phyloP scores from a whole-genome alignment of 768 basidiomycete species.

The Rickenella mellea region DNA sequence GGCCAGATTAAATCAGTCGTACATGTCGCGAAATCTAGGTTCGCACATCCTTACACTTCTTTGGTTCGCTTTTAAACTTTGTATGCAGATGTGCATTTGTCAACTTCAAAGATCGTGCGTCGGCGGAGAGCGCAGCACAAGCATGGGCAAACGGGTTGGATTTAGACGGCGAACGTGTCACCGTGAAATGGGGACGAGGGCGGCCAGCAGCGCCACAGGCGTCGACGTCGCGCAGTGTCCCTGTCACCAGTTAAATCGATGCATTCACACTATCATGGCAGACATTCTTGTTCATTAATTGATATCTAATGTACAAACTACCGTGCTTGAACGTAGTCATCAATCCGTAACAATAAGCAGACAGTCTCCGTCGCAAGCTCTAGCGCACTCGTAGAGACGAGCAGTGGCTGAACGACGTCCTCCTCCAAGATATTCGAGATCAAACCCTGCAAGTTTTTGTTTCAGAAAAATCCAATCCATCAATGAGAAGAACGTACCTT shows the following conservation, averaged over 20 bases:
- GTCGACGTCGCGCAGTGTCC: too few relatives aligned
- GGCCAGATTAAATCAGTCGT: constrained; percentile 74
- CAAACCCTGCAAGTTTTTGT: constrained; percentile 50
- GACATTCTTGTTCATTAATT: too few relatives aligned
- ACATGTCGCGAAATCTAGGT: constrained; percentile 75
- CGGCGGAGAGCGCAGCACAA: constrained; percentile 84
- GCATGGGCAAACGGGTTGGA: constrained; percentile 90
- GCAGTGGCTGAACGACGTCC: constrained; percentile 90
- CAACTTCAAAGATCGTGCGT: constrained; percentile 75
- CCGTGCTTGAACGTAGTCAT: constrained; percentile 82
- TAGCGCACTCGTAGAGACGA: constrained; percentile 91
- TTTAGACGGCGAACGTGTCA: constrained; percentile 62
- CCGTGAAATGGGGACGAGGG: constrained; percentile 86
- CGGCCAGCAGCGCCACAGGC: constrained; percentile 16
- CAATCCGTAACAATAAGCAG: constrained; percentile 91
- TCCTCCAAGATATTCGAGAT: constrained; percentile 98
- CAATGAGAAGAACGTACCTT: constrained; percentile 47
- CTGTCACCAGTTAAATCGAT: too few relatives aligned
- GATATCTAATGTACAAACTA: constrained; percentile 18
- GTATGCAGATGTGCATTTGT: constrained; percentile 79
- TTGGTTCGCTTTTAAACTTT: neutral
- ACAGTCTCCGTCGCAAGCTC: constrained; percentile 97
- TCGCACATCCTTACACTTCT: constrained; percentile 7
- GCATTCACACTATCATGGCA: too few relatives aligned
- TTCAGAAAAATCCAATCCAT: neutral